A percentile compares a stretch with the other conserved stretches of the same genome.
These are phyloP conservation scores for Rhizopus sp. DNA, from an alignment of 371 early-diverging fungal species.

Conservation along the genomic window DNA sequence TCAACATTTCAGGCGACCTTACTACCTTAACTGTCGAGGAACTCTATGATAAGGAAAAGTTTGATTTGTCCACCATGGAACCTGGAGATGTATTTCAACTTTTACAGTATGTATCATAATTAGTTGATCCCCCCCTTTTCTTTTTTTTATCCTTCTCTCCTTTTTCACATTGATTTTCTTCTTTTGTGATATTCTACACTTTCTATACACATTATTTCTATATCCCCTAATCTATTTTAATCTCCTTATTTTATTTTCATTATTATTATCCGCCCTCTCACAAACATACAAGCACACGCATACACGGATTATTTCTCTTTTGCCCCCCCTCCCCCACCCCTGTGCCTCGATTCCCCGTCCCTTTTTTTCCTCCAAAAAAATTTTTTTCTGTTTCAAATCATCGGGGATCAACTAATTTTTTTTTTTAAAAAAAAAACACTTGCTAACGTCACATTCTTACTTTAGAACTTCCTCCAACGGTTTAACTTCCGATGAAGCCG, in stretches of 20 bases:
- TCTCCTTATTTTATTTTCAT: not conserved
- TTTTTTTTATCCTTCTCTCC: constrained; percentile 6
- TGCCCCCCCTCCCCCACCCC: not conserved
- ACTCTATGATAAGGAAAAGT: constrained; percentile 81
- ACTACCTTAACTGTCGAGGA: constrained; percentile 69
- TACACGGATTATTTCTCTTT: not conserved
- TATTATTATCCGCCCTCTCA: too few species aligned
- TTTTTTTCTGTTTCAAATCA: constrained; percentile 12
- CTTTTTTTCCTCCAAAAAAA: constrained; percentile 11
- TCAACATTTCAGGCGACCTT: constrained; percentile 56
- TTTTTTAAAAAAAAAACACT: constrained; percentile 9
- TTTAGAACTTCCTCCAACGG: constrained; percentile 59
- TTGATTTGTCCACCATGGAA: constrained; percentile 79
- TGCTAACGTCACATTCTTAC: constrained; percentile 22
- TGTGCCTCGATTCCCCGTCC: constrained; percentile 9
- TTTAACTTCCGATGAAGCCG: constrained; percentile 67
- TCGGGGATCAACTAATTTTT: constrained; percentile 9
- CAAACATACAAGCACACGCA: too few species aligned
- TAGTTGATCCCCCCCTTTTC: constrained; percentile 8
- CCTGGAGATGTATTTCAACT: constrained; percentile 72
- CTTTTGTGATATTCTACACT: not conserved
- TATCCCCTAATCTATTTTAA: constrained; percentile 9
- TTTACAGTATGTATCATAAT: constrained; percentile 52
- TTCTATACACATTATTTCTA: not conserved
- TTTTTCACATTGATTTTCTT: not conserved